Percentiles rank a stretch among this genome's conserved stretches.
Conservation (phyloP, 2,329 filamentous ascomycete genomes). For the Phoma sp. region DNA sequence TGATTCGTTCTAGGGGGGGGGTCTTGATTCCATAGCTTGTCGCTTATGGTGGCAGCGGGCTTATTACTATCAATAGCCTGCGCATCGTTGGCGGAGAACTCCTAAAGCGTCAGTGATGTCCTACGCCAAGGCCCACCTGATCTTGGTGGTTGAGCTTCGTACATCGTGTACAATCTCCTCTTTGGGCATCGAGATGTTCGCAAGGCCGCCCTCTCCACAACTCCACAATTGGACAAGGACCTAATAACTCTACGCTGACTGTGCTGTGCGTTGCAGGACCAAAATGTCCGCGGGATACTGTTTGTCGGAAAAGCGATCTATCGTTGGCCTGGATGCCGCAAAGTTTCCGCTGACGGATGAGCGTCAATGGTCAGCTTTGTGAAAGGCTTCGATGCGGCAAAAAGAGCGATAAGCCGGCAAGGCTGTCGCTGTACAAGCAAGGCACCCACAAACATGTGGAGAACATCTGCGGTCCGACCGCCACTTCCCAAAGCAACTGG, state of each 20-base stretch:
- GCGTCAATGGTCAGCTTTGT: conserved; percentile 2
- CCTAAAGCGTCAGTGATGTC: conserved; percentile 1
- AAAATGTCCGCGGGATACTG: conserved; percentile 3
- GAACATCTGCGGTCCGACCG: background rate
- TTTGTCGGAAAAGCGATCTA: background rate
- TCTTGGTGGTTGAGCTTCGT: conserved; percentile 4
- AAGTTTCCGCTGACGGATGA: conserved; percentile 8
- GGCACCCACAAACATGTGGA: background rate
- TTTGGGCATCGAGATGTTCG: background rate
- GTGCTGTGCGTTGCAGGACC: conserved; percentile 7
- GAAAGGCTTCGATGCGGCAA: conserved; percentile 1
- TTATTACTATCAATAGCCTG: conserved; percentile 12
- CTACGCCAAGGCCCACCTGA: conserved; percentile 11
- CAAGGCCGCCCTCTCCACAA: background rate
- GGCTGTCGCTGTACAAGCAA: background rate
- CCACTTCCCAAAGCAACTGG: background rate
- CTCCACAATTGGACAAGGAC: background rate
- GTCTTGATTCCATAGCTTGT: background rate
- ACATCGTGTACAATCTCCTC: conserved; percentile 2
- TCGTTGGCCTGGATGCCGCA: background rate
- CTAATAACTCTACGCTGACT: conserved; percentile 10
- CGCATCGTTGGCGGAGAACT: background rate
- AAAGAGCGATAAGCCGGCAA: background rate
- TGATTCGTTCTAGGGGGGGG: background rate
- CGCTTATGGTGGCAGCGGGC: conserved; percentile 8